Base-by-base conservation (phyloP, 805 yeast species). In the Starmerella davenportii region DNA sequence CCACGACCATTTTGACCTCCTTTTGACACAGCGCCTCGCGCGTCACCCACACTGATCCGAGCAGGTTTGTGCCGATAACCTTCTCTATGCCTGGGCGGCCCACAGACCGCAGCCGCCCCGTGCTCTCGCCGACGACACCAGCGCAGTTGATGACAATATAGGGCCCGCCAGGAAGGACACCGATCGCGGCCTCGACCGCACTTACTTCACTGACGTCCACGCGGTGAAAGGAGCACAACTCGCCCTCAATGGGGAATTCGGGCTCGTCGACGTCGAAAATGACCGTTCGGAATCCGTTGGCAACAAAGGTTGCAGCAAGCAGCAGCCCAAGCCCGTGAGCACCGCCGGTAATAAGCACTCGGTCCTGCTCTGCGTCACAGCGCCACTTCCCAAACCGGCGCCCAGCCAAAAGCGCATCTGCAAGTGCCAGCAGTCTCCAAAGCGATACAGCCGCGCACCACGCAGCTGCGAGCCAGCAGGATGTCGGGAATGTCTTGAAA, bases 81-180 rank as follows among this genome's bases (percentile, higher is more conserved):
- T 55, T 58, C 38, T 70, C 72, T 38, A 79, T 70, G 29, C 69
- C 74, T 0, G 3, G 36, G 2, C 41, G 9, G 15, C 29, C 25
- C 3, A 34, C 7, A 21, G 8, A 2, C 74, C 66, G 18, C 4
- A 39, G 24, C 2, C 36, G 21, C 4, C 15, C 82, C 64, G 54
- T 8, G 5, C 43, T 27, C 11, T 80, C 93, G 51, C 82, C 70
- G 50, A 82, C 65, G 37, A 81, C 79, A 34, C 95, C 95, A 2
- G 95, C 95, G 55, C 85, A 84, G 62, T 84, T 82, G 47, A 85
- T 67, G 45, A 84, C 63, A 24, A 82, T 63, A 54, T 80, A 85
- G 33, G 84, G 78, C 9, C 78, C 67, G 21, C 93, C 92, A 20
- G 90, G 90, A 52, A 75, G 78, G 38, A 66, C 65, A 43, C 75